Conservation (phyloP, 139 green algal species). For the Penium margaritaceum region DNA sequence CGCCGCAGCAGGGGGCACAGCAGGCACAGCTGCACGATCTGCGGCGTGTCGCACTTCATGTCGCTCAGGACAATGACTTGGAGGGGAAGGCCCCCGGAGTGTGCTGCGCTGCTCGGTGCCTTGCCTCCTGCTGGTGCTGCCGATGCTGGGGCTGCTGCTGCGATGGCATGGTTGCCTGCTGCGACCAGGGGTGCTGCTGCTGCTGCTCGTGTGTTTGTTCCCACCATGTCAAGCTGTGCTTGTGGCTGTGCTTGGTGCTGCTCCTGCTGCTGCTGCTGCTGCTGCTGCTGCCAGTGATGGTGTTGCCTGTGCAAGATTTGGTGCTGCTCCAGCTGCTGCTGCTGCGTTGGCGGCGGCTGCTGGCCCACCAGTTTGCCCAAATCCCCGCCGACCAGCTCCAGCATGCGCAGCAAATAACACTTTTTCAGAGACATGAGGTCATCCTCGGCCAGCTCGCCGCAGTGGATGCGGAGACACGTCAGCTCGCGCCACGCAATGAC, state of each 20-base stretch:
- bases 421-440: slow-evolving; percentile 31
- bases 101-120: too few species aligned
- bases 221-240: not conserved
- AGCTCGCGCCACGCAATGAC: slow-evolving; percentile 34
- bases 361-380: not conserved
- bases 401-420: slow-evolving; percentile 17
- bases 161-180: too few species aligned
- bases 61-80: not conserved
- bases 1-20: not conserved
- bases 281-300: too few species aligned
- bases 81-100: too few species aligned
- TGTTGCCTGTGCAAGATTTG: too few species aligned
- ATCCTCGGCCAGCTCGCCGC: slow-evolving; percentile 17
- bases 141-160: too few species aligned
- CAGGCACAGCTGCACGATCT: not conserved
- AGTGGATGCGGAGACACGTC: slow-evolving; percentile 18
- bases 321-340: too few species aligned
- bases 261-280: too few species aligned
- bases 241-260: not conserved
- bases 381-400: slow-evolving; percentile 14
- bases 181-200: too few species aligned
- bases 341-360: too few species aligned
- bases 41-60: not conserved
- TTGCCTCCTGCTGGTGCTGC: too few species aligned
- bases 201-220: too few species aligned